Evolutionary conservation across 164 flowering plant genomes (phyloP), one percentile per base, ranked within the genome.

Genomic region (Magnolia changhungtana): DNA sequence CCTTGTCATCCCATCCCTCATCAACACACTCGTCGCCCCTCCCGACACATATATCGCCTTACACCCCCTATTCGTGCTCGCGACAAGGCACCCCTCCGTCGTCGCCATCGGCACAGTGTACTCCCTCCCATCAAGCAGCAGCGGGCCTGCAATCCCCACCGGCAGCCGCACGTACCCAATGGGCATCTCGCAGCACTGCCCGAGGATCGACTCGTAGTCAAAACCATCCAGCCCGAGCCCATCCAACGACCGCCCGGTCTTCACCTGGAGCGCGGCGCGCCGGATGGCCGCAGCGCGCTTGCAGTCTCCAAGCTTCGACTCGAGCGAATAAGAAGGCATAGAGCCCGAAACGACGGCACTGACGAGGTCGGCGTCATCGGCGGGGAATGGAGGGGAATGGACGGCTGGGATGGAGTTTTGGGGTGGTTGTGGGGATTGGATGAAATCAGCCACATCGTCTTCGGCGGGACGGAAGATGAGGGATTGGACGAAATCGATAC

Each of bases 101-200:
- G 98, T 92, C 1, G 98, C 98, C 98, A 93, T 91, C 7, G 98
- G 98, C 59, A 94, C 93, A 50, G 85, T 71, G 76, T 80, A 90
- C 84, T 92, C 95, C 14, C 91, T 92, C 72, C 90, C 90, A 0
- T 91, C 82, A 80, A 95, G 82, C 88, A 91, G 76, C 63, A 72
- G 50, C 1, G 98, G 97, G 45, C 97, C 98, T 0, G 90, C 96
- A 8, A 94, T 81, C 51, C 98, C 98, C 63, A 94, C 96, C 21
- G 98, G 98, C 66, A 94, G 87, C 88, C 91, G 98, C 16, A 94
- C 91, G 72, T 86, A 91, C 2, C 98, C 98, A 13, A 94, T 87
- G 10, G 97, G 97, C 96, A 92, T 91, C 83, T 94, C 97, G 71
- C 98, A 95, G 80, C 98, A 95, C 84, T 93, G 97, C 77, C 96